Conservation (phyloP, 768 basidiomycete genomes). For the Wakefieldia striispora region DNA sequence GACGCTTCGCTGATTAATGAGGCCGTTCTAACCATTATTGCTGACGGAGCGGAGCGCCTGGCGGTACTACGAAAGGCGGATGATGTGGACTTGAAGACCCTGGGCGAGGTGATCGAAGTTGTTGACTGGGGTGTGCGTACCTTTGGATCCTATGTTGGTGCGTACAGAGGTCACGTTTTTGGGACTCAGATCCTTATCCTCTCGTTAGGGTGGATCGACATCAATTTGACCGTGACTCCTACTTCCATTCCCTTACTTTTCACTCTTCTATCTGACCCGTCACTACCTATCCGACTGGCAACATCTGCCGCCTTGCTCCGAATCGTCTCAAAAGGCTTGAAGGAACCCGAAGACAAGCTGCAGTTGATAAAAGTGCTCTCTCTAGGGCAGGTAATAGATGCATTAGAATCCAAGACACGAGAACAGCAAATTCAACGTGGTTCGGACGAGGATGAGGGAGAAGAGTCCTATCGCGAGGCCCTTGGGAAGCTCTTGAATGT, state of each 20-base stretch:
- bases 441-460: slow-evolving; percentile 77
- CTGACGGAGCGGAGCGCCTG: slow-evolving; percentile 66
- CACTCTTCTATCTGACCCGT: slow-evolving; percentile 73
- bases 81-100: slow-evolving; percentile 44
- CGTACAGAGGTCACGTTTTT: slow-evolving; percentile 33
- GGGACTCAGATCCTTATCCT: neutral
- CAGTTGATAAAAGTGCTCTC: slow-evolving; percentile 88
- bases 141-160: slow-evolving; percentile 92
- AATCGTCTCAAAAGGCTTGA: slow-evolving; percentile 90
- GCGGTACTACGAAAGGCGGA: slow-evolving; percentile 46
- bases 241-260: slow-evolving; percentile 84
- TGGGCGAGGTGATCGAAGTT: slow-evolving; percentile 66
- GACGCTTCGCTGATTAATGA: slow-evolving; percentile 87
- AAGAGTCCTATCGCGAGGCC: slow-evolving; percentile 86
- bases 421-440: slow-evolving; percentile 63
- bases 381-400: slow-evolving; percentile 75
- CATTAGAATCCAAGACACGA: slow-evolving; percentile 75
- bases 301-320: slow-evolving; percentile 77
- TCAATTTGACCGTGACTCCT: slow-evolving; percentile 92
- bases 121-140: slow-evolving; percentile 93
- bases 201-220: slow-evolving; percentile 90
- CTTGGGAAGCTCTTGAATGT: slow-evolving; percentile 81
- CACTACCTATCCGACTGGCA: slow-evolving; percentile 77
- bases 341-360: slow-evolving; percentile 86
- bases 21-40: slow-evolving; percentile 80